Percentiles rank a stretch among this genome's conserved stretches.
These are phyloP conservation scores for Podospora didyma DNA, from an alignment of 495 filamentous ascomycete genomes.

Conservation along the genomic window DNA sequence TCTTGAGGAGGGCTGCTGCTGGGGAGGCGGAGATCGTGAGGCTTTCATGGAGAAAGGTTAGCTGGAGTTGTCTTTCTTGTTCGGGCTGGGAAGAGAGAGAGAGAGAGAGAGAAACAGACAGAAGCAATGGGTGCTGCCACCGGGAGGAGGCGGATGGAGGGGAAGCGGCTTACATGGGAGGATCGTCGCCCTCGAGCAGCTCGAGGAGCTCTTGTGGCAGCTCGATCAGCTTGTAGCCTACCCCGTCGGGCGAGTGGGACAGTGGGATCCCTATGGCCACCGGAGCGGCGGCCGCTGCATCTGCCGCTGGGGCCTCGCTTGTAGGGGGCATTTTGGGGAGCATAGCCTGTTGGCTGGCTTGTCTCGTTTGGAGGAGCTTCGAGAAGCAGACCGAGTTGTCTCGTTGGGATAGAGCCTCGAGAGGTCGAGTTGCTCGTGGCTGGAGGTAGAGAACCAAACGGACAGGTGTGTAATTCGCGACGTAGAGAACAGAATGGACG, in stretches of 20 bases:
- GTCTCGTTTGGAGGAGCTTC: too few relatives aligned
- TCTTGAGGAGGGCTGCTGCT: conserved; percentile 71
- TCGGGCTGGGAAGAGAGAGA: not conserved
- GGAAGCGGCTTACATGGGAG: conserved; percentile 50
- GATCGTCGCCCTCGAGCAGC: conserved; percentile 56
- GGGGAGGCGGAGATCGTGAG: conserved; percentile 61
- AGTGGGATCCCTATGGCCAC: conserved; percentile 51
- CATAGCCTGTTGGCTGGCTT: too few relatives aligned
- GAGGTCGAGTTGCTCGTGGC: too few relatives aligned
- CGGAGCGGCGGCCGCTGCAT: not conserved
- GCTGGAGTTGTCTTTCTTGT: not conserved
- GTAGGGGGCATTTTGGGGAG: too few relatives aligned
- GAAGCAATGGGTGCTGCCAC: not conserved
- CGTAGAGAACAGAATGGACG: too few relatives aligned
- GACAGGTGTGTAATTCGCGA: too few relatives aligned
- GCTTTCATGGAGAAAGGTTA: conserved; percentile 33
- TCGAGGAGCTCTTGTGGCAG: conserved; percentile 70
- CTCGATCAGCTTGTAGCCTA: conserved; percentile 74
- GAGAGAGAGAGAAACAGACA: not conserved
- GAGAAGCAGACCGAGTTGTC: too few relatives aligned
- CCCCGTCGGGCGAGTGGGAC: conserved; percentile 51
- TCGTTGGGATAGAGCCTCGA: too few relatives aligned
- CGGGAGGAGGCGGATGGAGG: too few relatives aligned
- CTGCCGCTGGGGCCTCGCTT: not conserved
- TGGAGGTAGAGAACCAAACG: too few relatives aligned